Conservation (phyloP, 768 basidiomycete species). For the Mycena maculata region DNA sequence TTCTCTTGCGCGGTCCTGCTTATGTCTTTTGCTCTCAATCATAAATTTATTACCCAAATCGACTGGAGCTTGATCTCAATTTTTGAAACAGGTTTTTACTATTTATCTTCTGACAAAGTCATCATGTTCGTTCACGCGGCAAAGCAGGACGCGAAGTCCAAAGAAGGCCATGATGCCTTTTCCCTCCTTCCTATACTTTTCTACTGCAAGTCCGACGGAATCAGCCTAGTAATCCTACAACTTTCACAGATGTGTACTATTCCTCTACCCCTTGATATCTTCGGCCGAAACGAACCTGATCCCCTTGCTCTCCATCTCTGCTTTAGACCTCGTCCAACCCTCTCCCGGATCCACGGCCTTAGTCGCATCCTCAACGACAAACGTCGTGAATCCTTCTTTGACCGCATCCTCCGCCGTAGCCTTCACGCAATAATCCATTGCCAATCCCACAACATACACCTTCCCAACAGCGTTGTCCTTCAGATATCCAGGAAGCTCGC, state of each 20-base stretch:
- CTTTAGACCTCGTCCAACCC: slow-evolving; percentile 27
- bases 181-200: neutral
- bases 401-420: slow-evolving; percentile 57
- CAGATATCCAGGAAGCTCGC: slow-evolving; percentile 38
- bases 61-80: no score
- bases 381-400: slow-evolving; percentile 49
- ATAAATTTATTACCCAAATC: no score
- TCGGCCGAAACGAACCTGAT: slow-evolving; percentile 24
- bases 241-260: neutral
- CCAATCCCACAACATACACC: slow-evolving; percentile 68
- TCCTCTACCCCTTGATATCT: neutral
- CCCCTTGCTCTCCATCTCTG: slow-evolving; percentile 30
- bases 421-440: slow-evolving; percentile 75
- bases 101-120: no score
- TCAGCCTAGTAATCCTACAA: neutral
- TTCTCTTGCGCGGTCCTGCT: no score
- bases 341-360: slow-evolving; percentile 40
- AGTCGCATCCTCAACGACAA: slow-evolving; percentile 38
- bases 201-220: neutral
- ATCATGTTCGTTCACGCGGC: no score
- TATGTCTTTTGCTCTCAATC: no score
- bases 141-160: no score
- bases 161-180: no score
- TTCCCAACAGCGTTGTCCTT: slow-evolving; percentile 52
- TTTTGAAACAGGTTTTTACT: no score